These are phyloP conservation scores for Pholiota microspora DNA, from an alignment of 768 basidiomycete genomes.

Conservation along the genomic window DNA sequence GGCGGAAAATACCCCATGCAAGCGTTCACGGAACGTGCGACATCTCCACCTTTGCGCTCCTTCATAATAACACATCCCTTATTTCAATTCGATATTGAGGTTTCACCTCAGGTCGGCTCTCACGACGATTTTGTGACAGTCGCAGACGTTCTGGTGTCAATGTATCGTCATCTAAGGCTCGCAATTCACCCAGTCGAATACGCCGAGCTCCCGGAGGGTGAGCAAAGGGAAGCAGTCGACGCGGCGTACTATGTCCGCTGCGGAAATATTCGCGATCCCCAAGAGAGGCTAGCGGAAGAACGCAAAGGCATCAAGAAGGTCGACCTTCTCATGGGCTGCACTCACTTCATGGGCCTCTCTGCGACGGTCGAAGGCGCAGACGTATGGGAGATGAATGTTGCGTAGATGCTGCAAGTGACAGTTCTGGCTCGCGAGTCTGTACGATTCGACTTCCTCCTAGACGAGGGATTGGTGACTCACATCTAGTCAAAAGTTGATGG, in stretches of 20 bases:
- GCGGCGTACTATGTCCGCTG: constrained; percentile 46
- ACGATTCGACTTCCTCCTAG: too few species aligned
- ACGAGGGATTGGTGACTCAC: too few species aligned
- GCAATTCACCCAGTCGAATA: constrained; percentile 46
- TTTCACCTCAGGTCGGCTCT: constrained; percentile 26
- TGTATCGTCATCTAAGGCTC: constrained; percentile 47
- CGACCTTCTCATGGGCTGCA: constrained; percentile 49
- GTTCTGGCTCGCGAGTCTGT: too few species aligned
- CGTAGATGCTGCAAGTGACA: constrained; percentile 17
- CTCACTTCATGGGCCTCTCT: constrained; percentile 48
- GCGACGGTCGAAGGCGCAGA: constrained; percentile 38
- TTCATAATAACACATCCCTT: constrained; percentile 33
- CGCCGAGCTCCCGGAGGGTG: constrained; percentile 29
- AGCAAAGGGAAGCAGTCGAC: constrained; percentile 35
- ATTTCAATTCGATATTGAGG: constrained; percentile 31
- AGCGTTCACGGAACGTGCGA: constrained; percentile 40
- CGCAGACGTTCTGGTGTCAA: constrained; percentile 44
- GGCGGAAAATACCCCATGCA: constrained; percentile 19
- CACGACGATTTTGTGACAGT: constrained; percentile 37
- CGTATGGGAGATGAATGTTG: constrained; percentile 43
- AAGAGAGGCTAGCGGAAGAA: constrained; percentile 33
- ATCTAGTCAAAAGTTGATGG: too few species aligned
- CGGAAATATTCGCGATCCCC: constrained; percentile 28
- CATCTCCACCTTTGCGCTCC: constrained; percentile 35
- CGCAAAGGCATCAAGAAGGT: constrained; percentile 52